Conservation (phyloP, 768 basidiomycete genomes). For the Glaciozyma martinii region DNA sequence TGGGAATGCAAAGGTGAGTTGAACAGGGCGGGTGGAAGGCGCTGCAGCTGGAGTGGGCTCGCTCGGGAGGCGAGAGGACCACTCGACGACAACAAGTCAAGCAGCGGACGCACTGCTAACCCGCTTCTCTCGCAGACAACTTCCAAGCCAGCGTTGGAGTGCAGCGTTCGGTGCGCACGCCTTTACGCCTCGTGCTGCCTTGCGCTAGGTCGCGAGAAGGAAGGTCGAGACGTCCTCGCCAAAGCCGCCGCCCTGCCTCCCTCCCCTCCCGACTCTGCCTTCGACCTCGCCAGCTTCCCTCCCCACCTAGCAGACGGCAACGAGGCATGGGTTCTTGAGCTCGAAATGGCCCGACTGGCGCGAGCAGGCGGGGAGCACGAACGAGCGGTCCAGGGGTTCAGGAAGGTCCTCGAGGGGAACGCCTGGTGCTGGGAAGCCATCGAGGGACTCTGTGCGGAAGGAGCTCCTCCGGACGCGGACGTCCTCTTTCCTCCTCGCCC, state of each 20-base stretch:
- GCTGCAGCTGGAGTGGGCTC: too few relatives aligned
- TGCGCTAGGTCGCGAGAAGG: slow-evolving; percentile 60
- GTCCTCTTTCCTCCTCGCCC: neutral
- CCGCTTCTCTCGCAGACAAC: neutral
- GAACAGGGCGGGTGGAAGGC: neutral
- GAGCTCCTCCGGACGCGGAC: slow-evolving; percentile 43
- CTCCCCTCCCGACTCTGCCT: slow-evolving; percentile 36
- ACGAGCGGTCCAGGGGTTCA: slow-evolving; percentile 62
- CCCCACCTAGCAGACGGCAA: slow-evolving; percentile 1
- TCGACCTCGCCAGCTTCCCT: neutral
- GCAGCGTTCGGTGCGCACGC: slow-evolving; percentile 66
- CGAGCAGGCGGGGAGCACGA: slow-evolving; percentile 68
- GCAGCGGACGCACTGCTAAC: neutral
- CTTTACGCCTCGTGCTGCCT: slow-evolving; percentile 70
- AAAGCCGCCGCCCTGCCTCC: slow-evolving; percentile 40
- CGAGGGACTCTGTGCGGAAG: slow-evolving; percentile 71
- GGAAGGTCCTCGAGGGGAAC: slow-evolving; percentile 59
- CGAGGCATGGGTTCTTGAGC: slow-evolving; percentile 53
- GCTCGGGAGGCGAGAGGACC: too few relatives aligned
- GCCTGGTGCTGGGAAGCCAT: slow-evolving; percentile 89
- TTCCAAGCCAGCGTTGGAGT: slow-evolving; percentile 52
- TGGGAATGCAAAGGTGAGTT: too few relatives aligned
- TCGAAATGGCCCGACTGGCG: slow-evolving; percentile 67
- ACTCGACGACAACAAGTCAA: too few relatives aligned
- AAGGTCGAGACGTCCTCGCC: slow-evolving; percentile 46